These are phyloP conservation scores for Bigelowiella natans DNA, from an alignment of 78 protist genomes.

Conservation along the genomic window DNA sequence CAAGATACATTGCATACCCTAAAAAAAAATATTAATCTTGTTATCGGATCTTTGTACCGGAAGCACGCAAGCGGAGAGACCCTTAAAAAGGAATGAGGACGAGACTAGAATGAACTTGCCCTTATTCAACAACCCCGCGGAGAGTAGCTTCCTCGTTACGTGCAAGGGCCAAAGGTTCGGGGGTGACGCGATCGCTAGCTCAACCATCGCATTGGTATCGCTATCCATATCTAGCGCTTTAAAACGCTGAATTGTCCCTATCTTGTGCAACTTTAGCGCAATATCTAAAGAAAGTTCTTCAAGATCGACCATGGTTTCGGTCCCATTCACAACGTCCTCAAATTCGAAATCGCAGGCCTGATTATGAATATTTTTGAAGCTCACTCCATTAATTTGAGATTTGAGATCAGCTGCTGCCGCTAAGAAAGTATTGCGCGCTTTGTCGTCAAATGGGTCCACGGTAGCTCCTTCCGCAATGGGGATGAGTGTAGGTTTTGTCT, in stretches of 20 bases:
- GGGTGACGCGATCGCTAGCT: background rate
- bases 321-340: background rate
- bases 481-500: too few species aligned
- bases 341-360: background rate
- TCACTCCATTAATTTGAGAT: background rate
- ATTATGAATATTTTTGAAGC: background rate
- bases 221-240: background rate
- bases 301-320: background rate
- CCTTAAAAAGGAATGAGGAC: too few species aligned
- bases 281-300: background rate
- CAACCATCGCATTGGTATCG: background rate
- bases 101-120: too few species aligned
- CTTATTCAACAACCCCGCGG: too few species aligned
- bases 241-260: background rate
- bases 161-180: background rate
- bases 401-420: too few species aligned
- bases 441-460: background rate
- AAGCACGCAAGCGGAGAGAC: too few species aligned
- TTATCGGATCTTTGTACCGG: too few species aligned
- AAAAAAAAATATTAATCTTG: too few species aligned
- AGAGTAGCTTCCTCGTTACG: background rate
- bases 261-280: background rate
- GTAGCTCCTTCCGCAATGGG: too few species aligned
- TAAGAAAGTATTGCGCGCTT: background rate
- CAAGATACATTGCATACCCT: too few species aligned